A percentile compares a stretch with the other conserved stretches of the same genome.
Conservation (phyloP, 495 filamentous ascomycete species). For the Podospora bellae-mahoneyi region DNA sequence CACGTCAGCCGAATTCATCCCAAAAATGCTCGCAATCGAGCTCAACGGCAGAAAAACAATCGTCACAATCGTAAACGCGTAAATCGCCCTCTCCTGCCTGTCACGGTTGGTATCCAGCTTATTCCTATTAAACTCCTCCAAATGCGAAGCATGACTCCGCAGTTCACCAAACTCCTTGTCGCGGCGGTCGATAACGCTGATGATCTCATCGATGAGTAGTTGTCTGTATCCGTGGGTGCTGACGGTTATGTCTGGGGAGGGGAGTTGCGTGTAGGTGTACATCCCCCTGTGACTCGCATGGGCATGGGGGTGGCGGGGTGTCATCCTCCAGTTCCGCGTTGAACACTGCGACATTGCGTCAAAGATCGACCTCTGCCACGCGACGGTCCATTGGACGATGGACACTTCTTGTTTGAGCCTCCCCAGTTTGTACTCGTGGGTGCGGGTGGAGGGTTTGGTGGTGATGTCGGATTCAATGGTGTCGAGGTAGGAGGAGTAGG, state of each 20-base stretch:
- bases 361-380: slow-evolving; percentile 25
- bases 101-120: slow-evolving; percentile 41
- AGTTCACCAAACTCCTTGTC: slow-evolving; percentile 22
- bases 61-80: slow-evolving; percentile 60
- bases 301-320: not conserved
- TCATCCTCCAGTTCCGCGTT: slow-evolving; percentile 7
- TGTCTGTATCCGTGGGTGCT: not conserved
- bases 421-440: slow-evolving; percentile 37
- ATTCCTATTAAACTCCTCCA: slow-evolving; percentile 24
- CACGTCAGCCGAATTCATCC: slow-evolving; percentile 56
- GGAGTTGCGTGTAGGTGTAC: not conserved
- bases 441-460: slow-evolving; percentile 30
- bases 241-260: not conserved
- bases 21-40: slow-evolving; percentile 61
- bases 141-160: not conserved
- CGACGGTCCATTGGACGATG: slow-evolving; percentile 32
- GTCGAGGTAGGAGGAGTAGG: slow-evolving; percentile 37
- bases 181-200: not conserved
- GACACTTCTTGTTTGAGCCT: slow-evolving; percentile 39
- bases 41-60: slow-evolving; percentile 61
- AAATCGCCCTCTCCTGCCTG: slow-evolving; percentile 48
- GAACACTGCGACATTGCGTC: slow-evolving; percentile 10
- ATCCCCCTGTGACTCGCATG: not conserved
- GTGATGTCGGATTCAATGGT: slow-evolving; percentile 36
- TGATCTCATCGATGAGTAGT: not conserved